A percentile compares a stretch with the other conserved stretches of the same genome.
These are phyloP conservation scores for Xylaria sp. DNA, from an alignment of 2,329 filamentous ascomycete species.

Conservation along the genomic window DNA sequence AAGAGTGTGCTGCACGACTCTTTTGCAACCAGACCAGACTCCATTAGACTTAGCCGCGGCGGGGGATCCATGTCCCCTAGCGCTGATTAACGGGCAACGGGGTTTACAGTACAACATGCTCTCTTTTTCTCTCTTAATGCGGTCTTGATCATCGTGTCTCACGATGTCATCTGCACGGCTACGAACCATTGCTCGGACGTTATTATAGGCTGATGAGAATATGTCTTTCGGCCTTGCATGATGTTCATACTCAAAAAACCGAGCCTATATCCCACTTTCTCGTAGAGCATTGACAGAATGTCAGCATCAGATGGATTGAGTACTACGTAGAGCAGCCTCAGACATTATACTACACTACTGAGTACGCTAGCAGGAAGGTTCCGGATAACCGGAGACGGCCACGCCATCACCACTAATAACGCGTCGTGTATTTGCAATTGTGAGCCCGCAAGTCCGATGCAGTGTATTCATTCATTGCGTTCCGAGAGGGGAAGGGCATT, in stretches of 20 bases:
- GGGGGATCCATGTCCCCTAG: conserved; percentile 7
- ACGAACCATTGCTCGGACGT: conserved; percentile 1
- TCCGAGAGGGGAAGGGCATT: background rate
- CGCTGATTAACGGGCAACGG: conserved; percentile 19
- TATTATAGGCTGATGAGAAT: conserved; percentile 4
- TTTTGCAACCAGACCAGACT: conserved; percentile 26
- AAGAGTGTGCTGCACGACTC: conserved; percentile 22
- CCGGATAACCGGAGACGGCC: background rate
- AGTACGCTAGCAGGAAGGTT: too few relatives aligned
- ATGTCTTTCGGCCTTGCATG: background rate
- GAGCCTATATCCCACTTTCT: background rate
- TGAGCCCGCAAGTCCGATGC: too few relatives aligned
- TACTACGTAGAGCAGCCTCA: too few relatives aligned
- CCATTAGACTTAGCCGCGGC: conserved; percentile 23
- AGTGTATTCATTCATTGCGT: background rate
- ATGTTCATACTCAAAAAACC: background rate
- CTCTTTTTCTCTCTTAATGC: conserved; percentile 10
- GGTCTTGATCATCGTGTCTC: conserved; percentile 1
- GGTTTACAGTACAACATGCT: conserved; percentile 1
- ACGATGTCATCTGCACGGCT: conserved; percentile 7
- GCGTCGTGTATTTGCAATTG: background rate
- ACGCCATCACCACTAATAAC: background rate
- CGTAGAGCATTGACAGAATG: background rate
- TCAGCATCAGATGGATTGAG: background rate
- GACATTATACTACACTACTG: too few relatives aligned